These are phyloP conservation scores for Pseudotulostoma volvatum DNA, from an alignment of 495 filamentous ascomycete species.

Conservation along the genomic window DNA sequence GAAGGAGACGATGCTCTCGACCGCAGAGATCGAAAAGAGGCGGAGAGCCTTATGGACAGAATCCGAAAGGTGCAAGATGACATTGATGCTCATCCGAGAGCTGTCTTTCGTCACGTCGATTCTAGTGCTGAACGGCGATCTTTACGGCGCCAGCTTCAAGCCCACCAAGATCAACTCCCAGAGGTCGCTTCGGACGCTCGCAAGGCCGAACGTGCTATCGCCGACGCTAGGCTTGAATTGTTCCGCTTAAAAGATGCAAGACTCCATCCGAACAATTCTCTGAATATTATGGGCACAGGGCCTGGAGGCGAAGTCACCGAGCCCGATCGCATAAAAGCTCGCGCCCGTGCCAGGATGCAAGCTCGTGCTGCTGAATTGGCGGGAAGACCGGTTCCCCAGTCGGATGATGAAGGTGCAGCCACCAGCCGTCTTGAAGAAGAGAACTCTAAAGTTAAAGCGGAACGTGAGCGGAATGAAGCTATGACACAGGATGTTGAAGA, in stretches of 20 bases:
- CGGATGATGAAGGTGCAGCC: slow-evolving; percentile 58
- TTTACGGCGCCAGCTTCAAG: slow-evolving; percentile 76
- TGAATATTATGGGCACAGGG: slow-evolving; percentile 82
- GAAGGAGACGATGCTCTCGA: slow-evolving; percentile 91
- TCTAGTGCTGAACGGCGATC: slow-evolving; percentile 73
- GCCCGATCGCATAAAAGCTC: slow-evolving; percentile 82
- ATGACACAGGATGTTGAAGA: slow-evolving; percentile 97
- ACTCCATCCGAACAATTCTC: slow-evolving; percentile 65
- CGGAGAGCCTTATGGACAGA: slow-evolving; percentile 84
- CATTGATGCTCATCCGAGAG: slow-evolving; percentile 80
- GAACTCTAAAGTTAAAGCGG: slow-evolving; percentile 57
- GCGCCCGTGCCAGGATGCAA: slow-evolving; percentile 96
- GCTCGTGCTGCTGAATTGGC: slow-evolving; percentile 84
- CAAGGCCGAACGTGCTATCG: slow-evolving; percentile 78
- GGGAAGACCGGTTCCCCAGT: slow-evolving; percentile 50
- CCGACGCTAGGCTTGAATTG: slow-evolving; percentile 81
- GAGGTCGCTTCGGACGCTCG: slow-evolving; percentile 84
- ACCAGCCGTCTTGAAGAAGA: slow-evolving; percentile 76
- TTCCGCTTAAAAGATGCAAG: slow-evolving; percentile 92
- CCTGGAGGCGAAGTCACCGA: slow-evolving; percentile 87
- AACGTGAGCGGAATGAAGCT: slow-evolving; percentile 82
- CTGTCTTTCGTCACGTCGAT: slow-evolving; percentile 53
- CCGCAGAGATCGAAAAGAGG: slow-evolving; percentile 75
- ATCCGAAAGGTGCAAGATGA: slow-evolving; percentile 93
- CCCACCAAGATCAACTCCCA: slow-evolving; percentile 74